Conservation (phyloP, 768 basidiomycete genomes). For the Hericium rajendrae region DNA sequence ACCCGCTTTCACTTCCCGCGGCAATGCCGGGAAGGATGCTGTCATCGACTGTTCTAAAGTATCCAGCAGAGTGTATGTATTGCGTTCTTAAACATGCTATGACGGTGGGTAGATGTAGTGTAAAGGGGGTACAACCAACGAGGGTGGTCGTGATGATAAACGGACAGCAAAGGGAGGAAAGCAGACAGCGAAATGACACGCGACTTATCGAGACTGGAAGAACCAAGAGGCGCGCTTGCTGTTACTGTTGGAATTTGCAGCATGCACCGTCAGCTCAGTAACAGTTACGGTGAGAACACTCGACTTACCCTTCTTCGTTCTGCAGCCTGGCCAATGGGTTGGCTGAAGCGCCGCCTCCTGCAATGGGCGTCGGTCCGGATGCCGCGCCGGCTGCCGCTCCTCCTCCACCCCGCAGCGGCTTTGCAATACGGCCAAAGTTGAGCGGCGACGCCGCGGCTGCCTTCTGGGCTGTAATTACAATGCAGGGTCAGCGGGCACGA, state of each 20-base stretch:
- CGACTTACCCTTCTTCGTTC: conserved; percentile 59
- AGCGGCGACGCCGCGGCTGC: conserved; percentile 59
- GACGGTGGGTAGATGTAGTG: conserved; percentile 21
- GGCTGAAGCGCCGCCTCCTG: conserved; percentile 37
- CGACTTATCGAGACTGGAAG: conserved; percentile 67
- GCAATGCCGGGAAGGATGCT: no score
- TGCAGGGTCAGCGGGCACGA: conserved; percentile 7
- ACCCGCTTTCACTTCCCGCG: no score
- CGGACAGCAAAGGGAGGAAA: conserved; percentile 18
- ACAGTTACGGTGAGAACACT: neutral
- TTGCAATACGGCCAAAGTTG: conserved; percentile 91
- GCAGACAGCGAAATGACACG: conserved; percentile 14
- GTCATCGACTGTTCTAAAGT: no score
- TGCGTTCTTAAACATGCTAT: conserved; percentile 1
- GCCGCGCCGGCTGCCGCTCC: conserved; percentile 40
- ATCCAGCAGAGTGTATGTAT: neutral
- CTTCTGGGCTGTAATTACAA: conserved; percentile 56
- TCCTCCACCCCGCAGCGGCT: conserved; percentile 91
- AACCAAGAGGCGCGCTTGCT: conserved; percentile 87
- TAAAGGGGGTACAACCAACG: conserved; percentile 21
- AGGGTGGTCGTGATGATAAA: conserved; percentile 14
- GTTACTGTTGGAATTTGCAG: conserved; percentile 9
- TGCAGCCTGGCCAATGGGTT: conserved; percentile 68
- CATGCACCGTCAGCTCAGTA: neutral
- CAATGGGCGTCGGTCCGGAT: conserved; percentile 30